These are phyloP conservation scores for Metschnikowia koreensis DNA, from an alignment of 805 yeast species.

Conservation along the genomic window DNA sequence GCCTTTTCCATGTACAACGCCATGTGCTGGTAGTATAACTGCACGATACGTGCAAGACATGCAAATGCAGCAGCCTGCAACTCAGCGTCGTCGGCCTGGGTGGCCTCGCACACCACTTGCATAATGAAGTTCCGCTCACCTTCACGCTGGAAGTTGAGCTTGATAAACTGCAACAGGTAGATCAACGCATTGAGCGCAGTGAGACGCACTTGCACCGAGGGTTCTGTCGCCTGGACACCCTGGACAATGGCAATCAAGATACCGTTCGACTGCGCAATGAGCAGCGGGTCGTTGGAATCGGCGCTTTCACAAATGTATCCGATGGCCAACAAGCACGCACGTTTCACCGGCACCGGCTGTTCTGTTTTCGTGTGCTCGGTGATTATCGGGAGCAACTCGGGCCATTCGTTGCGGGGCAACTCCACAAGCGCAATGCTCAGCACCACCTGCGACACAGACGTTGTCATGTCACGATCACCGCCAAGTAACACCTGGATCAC, in stretches of 20 bases:
- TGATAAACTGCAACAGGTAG: slow-evolving; percentile 85
- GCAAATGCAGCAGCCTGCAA: slow-evolving; percentile 95
- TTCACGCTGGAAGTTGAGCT: slow-evolving; percentile 83
- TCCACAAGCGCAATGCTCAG: slow-evolving; percentile 98
- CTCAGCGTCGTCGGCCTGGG: slow-evolving; percentile 81
- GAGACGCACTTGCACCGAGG: slow-evolving; percentile 69
- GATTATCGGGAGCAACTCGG: slow-evolving; percentile 75
- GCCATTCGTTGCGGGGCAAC: slow-evolving; percentile 85
- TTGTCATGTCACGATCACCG: slow-evolving; percentile 74
- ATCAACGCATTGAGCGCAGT: slow-evolving; percentile 92
- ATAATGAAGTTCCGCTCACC: slow-evolving; percentile 95
- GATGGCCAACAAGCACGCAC: slow-evolving; percentile 82
- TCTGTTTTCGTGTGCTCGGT: slow-evolving; percentile 83
- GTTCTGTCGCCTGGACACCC: slow-evolving; percentile 86
- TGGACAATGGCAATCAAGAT: slow-evolving; percentile 94
- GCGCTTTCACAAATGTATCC: slow-evolving; percentile 96
- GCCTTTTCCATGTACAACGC: slow-evolving; percentile 97
- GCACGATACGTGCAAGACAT: slow-evolving; percentile 89
- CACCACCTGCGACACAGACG: slow-evolving; percentile 87
- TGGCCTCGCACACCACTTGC: slow-evolving; percentile 99
- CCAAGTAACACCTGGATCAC: slow-evolving; percentile 60
- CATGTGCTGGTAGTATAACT: slow-evolving; percentile 85
- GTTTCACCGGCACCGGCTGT: slow-evolving; percentile 75
- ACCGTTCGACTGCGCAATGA: slow-evolving; percentile 84
- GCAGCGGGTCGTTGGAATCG: slow-evolving; percentile 75